phyloP scores from a whole-genome alignment of 768 basidiomycete genomes.

The Lentinula lateritia region DNA sequence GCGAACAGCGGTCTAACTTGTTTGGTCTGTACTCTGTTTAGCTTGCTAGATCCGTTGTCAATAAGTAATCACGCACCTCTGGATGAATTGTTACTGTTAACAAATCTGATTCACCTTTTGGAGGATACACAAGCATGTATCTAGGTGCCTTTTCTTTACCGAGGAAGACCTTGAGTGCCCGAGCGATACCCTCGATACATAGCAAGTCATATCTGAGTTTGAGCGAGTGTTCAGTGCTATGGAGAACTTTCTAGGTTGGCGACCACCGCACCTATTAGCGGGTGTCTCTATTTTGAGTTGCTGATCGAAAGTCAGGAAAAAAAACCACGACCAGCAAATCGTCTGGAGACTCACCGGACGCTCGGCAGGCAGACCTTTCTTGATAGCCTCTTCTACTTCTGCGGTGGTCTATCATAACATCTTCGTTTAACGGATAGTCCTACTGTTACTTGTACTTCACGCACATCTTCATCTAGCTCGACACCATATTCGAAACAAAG shows the following conservation, averaged over 20 bases:
- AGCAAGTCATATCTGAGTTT: conserved; percentile 85
- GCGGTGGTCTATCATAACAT: conserved; percentile 64
- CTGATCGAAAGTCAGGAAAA: conserved; percentile 28
- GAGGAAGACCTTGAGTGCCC: conserved; percentile 81
- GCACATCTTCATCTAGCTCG: conserved; percentile 95
- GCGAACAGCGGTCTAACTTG: conserved; percentile 89
- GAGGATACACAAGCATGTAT: conserved; percentile 71
- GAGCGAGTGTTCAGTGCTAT: conserved; percentile 7
- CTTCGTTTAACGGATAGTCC: background rate
- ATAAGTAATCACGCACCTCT: conserved; percentile 48
- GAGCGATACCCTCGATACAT: conserved; percentile 93
- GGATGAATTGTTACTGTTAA: conserved; percentile 64
- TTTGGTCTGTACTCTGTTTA: conserved; percentile 45
- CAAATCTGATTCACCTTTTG: conserved; percentile 59
- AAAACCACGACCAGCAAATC: background rate
- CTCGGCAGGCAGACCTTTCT: conserved; percentile 80
- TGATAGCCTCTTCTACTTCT: conserved; percentile 76
- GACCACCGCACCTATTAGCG: conserved; percentile 72
- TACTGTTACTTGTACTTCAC: conserved; percentile 21
- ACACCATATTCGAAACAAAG: conserved; percentile 97
- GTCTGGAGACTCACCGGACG: conserved; percentile 54
- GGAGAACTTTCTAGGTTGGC: background rate
- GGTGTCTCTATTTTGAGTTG: conserved; percentile 99
- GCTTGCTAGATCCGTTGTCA: background rate
- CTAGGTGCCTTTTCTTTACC: conserved; percentile 58